These are phyloP conservation scores for Drechmeria coniospora DNA, from an alignment of 2,329 filamentous ascomycete species.

Conservation along the genomic window DNA sequence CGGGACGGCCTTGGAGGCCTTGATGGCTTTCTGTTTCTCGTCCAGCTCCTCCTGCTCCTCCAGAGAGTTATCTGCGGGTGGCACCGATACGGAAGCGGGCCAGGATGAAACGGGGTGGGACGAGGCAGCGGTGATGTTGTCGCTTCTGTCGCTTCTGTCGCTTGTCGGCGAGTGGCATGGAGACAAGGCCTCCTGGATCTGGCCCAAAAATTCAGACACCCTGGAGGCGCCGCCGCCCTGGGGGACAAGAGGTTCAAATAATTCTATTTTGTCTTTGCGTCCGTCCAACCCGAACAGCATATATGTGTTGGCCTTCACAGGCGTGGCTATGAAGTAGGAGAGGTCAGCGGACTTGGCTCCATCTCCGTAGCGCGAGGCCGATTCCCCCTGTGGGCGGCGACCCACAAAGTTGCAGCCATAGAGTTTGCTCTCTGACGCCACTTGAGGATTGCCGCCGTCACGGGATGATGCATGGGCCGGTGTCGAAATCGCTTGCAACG, in stretches of 20 bases:
- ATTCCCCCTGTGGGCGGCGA: too few species aligned
- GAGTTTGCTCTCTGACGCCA: conserved; percentile 12
- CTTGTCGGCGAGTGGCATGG: conserved; percentile 18
- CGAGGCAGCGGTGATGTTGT: conserved; percentile 21
- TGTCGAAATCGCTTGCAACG: conserved; percentile 12
- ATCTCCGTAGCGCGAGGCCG: too few species aligned
- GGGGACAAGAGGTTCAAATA: conserved; percentile 11
- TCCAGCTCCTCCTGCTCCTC: conserved; percentile 47
- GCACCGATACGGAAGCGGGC: conserved; percentile 17
- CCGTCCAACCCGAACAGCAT: too few species aligned
- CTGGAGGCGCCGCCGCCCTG: conserved; percentile 13
- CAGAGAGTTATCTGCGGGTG: conserved; percentile 48
- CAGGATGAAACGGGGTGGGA: conserved; percentile 15
- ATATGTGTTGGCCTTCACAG: conserved; percentile 16
- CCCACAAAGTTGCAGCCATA: conserved; percentile 39
- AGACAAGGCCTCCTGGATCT: conserved; percentile 17
- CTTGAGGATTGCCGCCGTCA: conserved; percentile 2
- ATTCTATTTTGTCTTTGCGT: too few species aligned
- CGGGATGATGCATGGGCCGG: conserved; percentile 6
- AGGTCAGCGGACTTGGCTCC: conserved; percentile 19
- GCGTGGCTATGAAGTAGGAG: conserved; percentile 33
- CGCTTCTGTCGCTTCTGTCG: conserved; percentile 14
- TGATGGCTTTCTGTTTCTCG: conserved; percentile 42
- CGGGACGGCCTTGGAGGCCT: conserved; percentile 16
- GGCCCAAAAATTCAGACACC: conserved; percentile 13